Conservation (phyloP, 129 eudicot species). For the Rutidosis leptorrhynchoides region DNA sequence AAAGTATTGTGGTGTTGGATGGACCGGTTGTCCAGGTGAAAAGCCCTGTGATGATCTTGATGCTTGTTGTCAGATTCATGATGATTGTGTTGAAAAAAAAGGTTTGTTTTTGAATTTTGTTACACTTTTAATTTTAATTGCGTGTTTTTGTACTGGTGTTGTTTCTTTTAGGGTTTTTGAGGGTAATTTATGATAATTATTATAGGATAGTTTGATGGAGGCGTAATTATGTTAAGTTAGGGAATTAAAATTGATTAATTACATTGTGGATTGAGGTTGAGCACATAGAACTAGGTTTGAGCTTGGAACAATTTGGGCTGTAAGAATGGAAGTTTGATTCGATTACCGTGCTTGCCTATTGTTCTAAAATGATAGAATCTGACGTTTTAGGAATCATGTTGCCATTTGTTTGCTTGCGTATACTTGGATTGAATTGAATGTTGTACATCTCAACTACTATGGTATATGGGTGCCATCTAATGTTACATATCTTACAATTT, state of each 20-base stretch:
- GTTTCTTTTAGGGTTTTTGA: neutral
- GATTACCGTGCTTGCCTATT: neutral
- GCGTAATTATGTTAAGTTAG: too few relatives aligned
- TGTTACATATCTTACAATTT: neutral
- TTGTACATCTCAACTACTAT: neutral
- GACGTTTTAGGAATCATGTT: slow-evolving; percentile 9
- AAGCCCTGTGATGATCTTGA: slow-evolving; percentile 97
- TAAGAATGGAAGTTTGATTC: neutral
- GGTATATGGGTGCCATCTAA: neutral
- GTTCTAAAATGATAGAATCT: neutral
- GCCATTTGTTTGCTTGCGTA: slow-evolving; percentile 2
- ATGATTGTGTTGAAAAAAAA: slow-evolving; percentile 69
- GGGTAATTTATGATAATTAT: neutral
- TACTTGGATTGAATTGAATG: slow-evolving; percentile 6
- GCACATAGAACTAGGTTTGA: neutral
- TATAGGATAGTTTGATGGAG: neutral
- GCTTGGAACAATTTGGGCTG: neutral
- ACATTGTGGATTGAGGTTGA: neutral
- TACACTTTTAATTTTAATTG: neutral
- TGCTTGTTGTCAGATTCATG: slow-evolving; percentile 93
- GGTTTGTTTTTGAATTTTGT: slow-evolving; percentile 40
- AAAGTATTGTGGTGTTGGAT: slow-evolving; percentile 98
- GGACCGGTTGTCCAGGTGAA: slow-evolving; percentile 96
- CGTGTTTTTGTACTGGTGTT: neutral
- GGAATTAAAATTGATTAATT: neutral